phyloP scores from a whole-genome alignment of 2,329 filamentous ascomycete genomes.

The Penicillium vulpinum region DNA sequence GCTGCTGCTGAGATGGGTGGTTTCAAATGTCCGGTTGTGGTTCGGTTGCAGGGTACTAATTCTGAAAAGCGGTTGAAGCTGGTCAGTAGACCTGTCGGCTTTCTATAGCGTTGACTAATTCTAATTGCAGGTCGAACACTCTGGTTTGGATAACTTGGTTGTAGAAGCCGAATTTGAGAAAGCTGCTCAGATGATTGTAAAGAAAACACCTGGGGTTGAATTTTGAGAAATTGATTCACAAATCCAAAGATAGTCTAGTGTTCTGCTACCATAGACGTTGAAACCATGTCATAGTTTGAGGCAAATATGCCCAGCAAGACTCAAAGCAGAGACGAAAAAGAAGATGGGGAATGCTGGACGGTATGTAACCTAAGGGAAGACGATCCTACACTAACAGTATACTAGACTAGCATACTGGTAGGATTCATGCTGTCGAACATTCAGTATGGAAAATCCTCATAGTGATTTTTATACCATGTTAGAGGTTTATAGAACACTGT shows the following conservation, averaged over 20 bases:
- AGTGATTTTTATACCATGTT: not conserved
- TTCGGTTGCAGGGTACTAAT: slow-evolving; percentile 53
- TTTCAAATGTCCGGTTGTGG: slow-evolving; percentile 48
- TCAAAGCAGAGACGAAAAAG: not conserved
- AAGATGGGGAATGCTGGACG: not conserved
- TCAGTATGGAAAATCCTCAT: not conserved
- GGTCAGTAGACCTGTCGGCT: slow-evolving; percentile 30
- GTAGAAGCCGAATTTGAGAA: slow-evolving; percentile 45
- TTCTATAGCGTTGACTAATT: not conserved
- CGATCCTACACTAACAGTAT: not conserved
- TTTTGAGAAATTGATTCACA: not conserved
- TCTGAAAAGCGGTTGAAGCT: slow-evolving; percentile 43
- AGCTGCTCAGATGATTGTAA: slow-evolving; percentile 32
- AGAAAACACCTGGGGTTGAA: slow-evolving; percentile 23
- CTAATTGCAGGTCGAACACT: slow-evolving; percentile 35
- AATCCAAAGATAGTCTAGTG: not conserved
- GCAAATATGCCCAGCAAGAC: not conserved
- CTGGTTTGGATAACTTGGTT: slow-evolving; percentile 36
- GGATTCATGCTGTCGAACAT: accelerated
- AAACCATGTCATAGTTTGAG: not conserved
- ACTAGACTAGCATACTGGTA: not conserved
- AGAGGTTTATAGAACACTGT: not conserved
- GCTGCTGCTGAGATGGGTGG: slow-evolving; percentile 42
- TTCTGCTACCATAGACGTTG: not conserved
- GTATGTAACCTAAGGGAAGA: not conserved